Conservation (phyloP, 2,329 filamentous ascomycete species). For the Monilinia fructicola region DNA sequence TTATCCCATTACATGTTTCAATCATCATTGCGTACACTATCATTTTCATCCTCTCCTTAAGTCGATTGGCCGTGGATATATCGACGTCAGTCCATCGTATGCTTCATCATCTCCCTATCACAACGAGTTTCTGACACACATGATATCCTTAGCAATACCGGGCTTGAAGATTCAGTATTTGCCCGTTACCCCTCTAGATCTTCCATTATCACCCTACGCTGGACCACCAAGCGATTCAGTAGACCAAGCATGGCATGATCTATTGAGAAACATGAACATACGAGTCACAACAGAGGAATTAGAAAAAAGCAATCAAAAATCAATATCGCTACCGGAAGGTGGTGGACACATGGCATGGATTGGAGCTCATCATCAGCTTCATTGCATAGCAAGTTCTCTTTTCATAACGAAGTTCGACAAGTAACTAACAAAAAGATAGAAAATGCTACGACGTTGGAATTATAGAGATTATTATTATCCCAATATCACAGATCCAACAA, state of each 20-base stretch:
- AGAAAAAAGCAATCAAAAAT: constrained; percentile 3
- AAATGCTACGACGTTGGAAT: constrained; percentile 18
- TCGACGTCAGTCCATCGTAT: constrained; percentile 13
- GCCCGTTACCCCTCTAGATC: constrained; percentile 1
- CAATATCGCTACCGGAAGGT: constrained; percentile 16
- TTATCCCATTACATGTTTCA: background rate
- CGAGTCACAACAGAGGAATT: constrained; percentile 21
- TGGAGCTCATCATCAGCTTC: constrained; percentile 14
- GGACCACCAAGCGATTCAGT: constrained; percentile 15
- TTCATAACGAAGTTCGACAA: background rate
- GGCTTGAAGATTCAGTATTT: constrained; percentile 2
- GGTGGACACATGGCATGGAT: constrained; percentile 18
- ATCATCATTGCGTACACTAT: background rate
- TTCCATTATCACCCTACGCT: constrained; percentile 17
- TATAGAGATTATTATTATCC: constrained; percentile 15
- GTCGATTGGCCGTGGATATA: background rate
- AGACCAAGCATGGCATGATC: constrained; percentile 25
- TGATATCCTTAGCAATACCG: background rate
- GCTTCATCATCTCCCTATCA: background rate
- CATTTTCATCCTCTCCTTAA: background rate
- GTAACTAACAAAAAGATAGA: background rate
- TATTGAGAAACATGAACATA: constrained; percentile 21
- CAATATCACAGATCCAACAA: constrained; percentile 12
- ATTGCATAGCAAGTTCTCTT: constrained; percentile 13
- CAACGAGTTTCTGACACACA: background rate